These are phyloP conservation scores for Spinacia oleracea DNA, from an alignment of 179 eudicot species.

Conservation along the genomic window DNA sequence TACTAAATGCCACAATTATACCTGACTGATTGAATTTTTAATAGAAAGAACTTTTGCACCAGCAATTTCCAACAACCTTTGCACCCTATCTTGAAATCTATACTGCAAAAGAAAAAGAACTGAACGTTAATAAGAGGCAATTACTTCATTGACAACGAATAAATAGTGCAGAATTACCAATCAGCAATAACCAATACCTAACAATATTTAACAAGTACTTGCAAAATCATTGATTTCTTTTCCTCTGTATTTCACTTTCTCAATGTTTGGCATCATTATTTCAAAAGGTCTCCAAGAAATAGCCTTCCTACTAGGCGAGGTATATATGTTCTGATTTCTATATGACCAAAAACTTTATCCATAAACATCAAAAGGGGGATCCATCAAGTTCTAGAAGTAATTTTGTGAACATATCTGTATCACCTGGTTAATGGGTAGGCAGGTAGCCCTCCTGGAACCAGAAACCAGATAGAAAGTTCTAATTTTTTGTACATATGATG, in stretches of 20 bases:
- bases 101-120: constrained; percentile 51
- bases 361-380: no score
- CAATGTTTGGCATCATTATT: constrained; percentile 10
- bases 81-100: constrained; percentile 57
- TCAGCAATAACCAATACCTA: neutral
- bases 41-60: constrained; percentile 61
- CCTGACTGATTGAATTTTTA: constrained; percentile 62
- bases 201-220: constrained; percentile 1
- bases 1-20: constrained; percentile 15
- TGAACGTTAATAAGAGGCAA: neutral
- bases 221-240: neutral
- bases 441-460: neutral
- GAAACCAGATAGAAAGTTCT: neutral
- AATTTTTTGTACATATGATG: neutral
- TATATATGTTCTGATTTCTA: no score
- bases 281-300: constrained; percentile 13
- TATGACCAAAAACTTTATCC: no score
- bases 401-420: neutral
- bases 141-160: neutral
- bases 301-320: no score
- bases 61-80: constrained; percentile 55
- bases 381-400: neutral
- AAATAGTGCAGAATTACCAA: neutral
- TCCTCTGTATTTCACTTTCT: neutral
- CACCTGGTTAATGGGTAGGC: neutral